A percentile compares a stretch with the other conserved stretches of the same genome.
Evolutionary conservation across 345 rosid genomes (phyloP).

Genomic region (Citrus inodora): DNA sequence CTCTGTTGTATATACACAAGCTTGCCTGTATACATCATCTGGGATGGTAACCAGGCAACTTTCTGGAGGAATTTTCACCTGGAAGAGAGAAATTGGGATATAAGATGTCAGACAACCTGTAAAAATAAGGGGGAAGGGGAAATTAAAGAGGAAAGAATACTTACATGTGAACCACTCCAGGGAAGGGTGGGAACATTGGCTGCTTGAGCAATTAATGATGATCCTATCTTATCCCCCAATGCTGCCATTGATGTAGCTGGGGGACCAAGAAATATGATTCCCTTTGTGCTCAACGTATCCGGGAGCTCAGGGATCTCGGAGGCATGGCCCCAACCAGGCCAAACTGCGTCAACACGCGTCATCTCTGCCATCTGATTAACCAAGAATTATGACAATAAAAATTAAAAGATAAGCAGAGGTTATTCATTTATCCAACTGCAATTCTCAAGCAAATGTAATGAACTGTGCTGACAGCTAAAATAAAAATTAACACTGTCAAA

Average conservation of each 20-base stretch:
- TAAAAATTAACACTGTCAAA: background rate
- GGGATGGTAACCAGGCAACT: conserved; percentile 81
- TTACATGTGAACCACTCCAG: conserved; percentile 99
- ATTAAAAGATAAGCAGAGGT: background rate
- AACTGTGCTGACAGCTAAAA: background rate
- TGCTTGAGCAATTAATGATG: conserved; percentile 99
- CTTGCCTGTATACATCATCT: conserved; percentile 84
- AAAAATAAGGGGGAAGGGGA: background rate
- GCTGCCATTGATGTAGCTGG: conserved; percentile 92
- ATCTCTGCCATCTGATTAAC: conserved; percentile 87
- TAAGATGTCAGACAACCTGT: conserved; percentile 14
- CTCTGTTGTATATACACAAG: conserved; percentile 95
- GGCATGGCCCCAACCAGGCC: conserved; percentile 99
- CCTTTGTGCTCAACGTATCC: conserved; percentile 79
- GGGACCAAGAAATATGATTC: conserved; percentile 94
- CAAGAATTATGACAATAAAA: conserved; percentile 11
- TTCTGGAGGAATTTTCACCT: conserved; percentile 82
- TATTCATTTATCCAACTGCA: background rate
- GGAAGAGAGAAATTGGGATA: conserved; percentile 22
- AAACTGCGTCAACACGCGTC: conserved; percentile 97
- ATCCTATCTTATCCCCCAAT: conserved; percentile 97
- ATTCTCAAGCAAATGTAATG: background rate
- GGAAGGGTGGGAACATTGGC: conserved; percentile 99
- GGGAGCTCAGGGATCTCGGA: conserved; percentile 98
- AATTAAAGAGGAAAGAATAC: conserved; percentile 1